Conservation (phyloP, 345 rosid genomes). For the Excoecaria cochinchinensis region DNA sequence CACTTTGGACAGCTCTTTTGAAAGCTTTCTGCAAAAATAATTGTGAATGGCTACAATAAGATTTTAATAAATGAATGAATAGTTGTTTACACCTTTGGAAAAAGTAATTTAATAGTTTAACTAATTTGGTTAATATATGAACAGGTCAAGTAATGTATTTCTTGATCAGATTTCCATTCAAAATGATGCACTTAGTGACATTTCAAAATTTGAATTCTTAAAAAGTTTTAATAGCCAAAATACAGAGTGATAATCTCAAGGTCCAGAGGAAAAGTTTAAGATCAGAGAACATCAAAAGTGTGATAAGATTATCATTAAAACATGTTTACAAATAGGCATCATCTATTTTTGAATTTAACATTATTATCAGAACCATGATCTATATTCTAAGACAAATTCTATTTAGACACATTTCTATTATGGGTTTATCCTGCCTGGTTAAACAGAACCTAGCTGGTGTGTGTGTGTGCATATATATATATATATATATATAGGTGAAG, state of each 20-base stretch:
- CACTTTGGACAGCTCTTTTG: conserved; percentile 68
- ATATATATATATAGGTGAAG: too few species aligned
- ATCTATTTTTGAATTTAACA: neutral
- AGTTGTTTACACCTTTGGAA: too few species aligned
- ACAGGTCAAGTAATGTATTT: neutral
- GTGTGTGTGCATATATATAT: too few species aligned
- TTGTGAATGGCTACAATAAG: conserved; percentile 10
- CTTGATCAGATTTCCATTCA: neutral
- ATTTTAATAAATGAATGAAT: too few species aligned
- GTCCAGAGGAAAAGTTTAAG: neutral
- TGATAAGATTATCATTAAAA: neutral
- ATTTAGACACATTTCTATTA: too few species aligned
- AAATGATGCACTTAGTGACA: neutral
- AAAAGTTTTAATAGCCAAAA: neutral
- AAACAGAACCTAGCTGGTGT: too few species aligned
- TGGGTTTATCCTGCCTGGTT: too few species aligned
- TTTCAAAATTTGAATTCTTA: neutral
- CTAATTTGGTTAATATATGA: neutral
- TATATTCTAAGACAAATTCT: neutral
- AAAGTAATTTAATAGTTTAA: too few species aligned
- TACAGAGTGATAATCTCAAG: neutral
- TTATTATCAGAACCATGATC: neutral
- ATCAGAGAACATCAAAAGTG: neutral
- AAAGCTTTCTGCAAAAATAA: conserved; percentile 64
- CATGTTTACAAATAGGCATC: neutral